Evolutionary conservation across 139 green algal species (phyloP).

Genomic region (Chara braunii): DNA sequence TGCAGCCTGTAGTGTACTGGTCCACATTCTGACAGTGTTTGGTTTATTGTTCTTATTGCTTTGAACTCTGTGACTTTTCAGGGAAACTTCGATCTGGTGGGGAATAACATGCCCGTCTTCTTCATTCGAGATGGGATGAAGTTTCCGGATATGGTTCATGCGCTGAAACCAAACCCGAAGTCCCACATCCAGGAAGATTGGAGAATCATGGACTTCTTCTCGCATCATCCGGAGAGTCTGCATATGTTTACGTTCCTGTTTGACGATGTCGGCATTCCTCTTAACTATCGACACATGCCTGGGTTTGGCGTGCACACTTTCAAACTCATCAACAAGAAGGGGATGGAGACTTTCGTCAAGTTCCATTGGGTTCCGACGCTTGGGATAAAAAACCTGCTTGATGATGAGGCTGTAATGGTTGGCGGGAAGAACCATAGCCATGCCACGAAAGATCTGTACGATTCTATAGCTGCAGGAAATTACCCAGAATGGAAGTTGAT

Average conservation of each 20-base stretch:
- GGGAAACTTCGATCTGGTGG: slow-evolving; percentile 51
- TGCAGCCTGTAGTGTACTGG: no score
- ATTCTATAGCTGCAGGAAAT: slow-evolving; percentile 77
- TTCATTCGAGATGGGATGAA: slow-evolving; percentile 91
- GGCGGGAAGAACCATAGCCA: slow-evolving; percentile 89
- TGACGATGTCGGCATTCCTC: slow-evolving; percentile 64
- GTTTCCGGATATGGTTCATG: slow-evolving; percentile 93
- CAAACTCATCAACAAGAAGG: slow-evolving; percentile 69
- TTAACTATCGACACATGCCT: slow-evolving; percentile 87
- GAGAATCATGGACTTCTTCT: slow-evolving; percentile 95
- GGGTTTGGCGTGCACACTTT: slow-evolving; percentile 97
- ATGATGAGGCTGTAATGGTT: slow-evolving; percentile 80
- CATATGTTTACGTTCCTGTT: slow-evolving; percentile 93
- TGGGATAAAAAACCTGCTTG: slow-evolving; percentile 72
- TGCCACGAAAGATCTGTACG: slow-evolving; percentile 90
- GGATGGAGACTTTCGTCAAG: slow-evolving; percentile 82
- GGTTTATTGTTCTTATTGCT: no score
- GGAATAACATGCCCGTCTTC: slow-evolving; percentile 92
- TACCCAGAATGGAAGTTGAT: slow-evolving; percentile 90
- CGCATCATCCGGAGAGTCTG: slow-evolving; percentile 76
- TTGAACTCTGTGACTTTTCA: no score
- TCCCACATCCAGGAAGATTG: slow-evolving; percentile 89
- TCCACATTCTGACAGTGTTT: no score
- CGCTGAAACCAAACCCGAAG: slow-evolving; percentile 94
- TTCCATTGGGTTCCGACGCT: slow-evolving; percentile 93